Evolutionary conservation across 1,284 basidiomycete species (phyloP).

Genomic region (Austroboletus rostrupii): DNA sequence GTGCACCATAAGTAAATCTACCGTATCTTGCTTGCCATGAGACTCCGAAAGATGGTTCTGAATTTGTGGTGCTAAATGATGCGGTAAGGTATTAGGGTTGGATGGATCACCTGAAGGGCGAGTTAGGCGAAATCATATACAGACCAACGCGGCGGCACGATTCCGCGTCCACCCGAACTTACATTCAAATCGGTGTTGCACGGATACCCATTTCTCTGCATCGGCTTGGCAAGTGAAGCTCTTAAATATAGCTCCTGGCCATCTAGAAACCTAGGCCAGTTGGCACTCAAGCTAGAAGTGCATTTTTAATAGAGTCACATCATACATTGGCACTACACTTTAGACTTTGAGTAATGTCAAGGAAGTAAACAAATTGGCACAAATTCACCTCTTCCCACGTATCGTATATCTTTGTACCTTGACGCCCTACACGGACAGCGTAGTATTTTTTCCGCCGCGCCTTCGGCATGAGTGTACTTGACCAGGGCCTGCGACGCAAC

Average conservation of each 20-base stretch:
- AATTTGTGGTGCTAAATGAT: neutral
- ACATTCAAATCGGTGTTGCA: conserved; percentile 14
- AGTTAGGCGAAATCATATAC: neutral
- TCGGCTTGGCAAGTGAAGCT: conserved; percentile 41
- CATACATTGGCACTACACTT: conserved; percentile 41
- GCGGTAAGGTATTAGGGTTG: neutral
- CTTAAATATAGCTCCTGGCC: conserved; percentile 44
- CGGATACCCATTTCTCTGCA: conserved; percentile 45
- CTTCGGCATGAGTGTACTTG: conserved; percentile 27
- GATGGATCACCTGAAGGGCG: conserved; percentile 7
- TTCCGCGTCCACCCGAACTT: conserved; percentile 9
- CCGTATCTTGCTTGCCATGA: neutral
- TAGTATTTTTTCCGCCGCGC: conserved; percentile 46
- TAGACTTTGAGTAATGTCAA: conserved; percentile 1
- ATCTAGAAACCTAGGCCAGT: conserved; percentile 42
- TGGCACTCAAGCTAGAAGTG: conserved; percentile 1
- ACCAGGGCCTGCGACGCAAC: neutral
- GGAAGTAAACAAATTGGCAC: neutral
- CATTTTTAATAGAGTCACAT: neutral
- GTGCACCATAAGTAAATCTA: neutral
- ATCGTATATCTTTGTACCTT: conserved; percentile 49
- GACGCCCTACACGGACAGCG: conserved; percentile 51
- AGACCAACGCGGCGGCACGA: neutral
- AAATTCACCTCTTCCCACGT: conserved; percentile 52
- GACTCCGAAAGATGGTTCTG: neutral